A percentile compares a stretch with the other conserved stretches of the same genome.
Evolutionary conservation across 495 filamentous ascomycete genomes (phyloP).

Genomic region (Cudoniella acicularis): DNA sequence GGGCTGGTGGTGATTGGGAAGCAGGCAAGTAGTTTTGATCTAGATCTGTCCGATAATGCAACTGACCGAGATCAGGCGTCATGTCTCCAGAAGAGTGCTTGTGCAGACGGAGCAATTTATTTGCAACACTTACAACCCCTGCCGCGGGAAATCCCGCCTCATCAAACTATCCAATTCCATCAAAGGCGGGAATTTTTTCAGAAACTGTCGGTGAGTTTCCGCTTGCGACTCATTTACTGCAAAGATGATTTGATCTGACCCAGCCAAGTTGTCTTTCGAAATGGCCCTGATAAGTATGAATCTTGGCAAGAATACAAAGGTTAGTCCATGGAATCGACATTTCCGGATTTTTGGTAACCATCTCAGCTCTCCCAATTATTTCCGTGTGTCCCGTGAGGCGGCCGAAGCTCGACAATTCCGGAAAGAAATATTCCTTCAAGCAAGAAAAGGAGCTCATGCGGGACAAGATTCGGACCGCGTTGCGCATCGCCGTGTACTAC

Average conservation of each 20-base stretch:
- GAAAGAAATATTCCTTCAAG: conserved; percentile 63
- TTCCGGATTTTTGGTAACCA: conserved; percentile 36
- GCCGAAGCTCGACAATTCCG: conserved; percentile 63
- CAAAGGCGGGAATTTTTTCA: conserved; percentile 64
- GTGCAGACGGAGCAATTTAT: conserved; percentile 66
- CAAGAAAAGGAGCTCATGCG: conserved; percentile 65
- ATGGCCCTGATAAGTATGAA: conserved; percentile 45
- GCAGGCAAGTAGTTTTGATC: conserved; percentile 42
- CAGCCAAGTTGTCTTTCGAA: conserved; percentile 46
- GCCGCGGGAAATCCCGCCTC: conserved; percentile 34
- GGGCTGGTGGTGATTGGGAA: conserved; percentile 75
- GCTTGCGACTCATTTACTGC: not conserved
- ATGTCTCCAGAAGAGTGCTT: conserved; percentile 71
- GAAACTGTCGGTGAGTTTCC: conserved; percentile 54
- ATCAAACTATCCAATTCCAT: conserved; percentile 65
- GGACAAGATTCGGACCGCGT: conserved; percentile 65
- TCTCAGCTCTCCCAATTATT: conserved; percentile 59
- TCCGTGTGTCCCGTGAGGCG: conserved; percentile 66
- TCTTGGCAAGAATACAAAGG: conserved; percentile 35
- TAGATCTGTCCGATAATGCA: not conserved
- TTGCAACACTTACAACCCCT: conserved; percentile 56
- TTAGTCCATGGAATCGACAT: conserved; percentile 37
- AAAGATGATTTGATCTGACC: not conserved
- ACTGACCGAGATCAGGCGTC: conserved; percentile 15
- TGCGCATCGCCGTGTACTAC: conserved; percentile 62